Evolutionary conservation across 75 land plant genomes (phyloP).

Genomic region (Selaginella moellendorffii): DNA sequence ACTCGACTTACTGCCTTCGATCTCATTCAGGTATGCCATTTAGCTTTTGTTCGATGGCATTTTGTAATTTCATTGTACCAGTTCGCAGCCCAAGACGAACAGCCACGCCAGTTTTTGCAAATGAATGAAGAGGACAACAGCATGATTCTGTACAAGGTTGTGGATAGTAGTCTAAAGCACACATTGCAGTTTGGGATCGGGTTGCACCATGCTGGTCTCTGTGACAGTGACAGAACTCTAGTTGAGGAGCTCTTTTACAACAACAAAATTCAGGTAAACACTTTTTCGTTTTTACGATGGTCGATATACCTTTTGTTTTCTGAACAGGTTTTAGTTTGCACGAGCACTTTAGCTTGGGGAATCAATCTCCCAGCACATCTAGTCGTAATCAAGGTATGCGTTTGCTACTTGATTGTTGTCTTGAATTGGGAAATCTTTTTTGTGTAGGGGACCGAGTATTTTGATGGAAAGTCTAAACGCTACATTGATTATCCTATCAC

Average conservation of each 20-base stretch:
- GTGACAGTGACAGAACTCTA: slow-evolving; percentile 75
- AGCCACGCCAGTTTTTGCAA: slow-evolving; percentile 63
- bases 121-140: slow-evolving; percentile 64
- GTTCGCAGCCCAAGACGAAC: slow-evolving; percentile 93
- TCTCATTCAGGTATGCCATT: slow-evolving; percentile 69
- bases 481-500: slow-evolving; percentile 98
- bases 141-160: slow-evolving; percentile 67
- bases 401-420: not conserved
- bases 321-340: slow-evolving; percentile 67
- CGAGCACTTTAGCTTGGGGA: slow-evolving; percentile 98
- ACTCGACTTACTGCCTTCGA: slow-evolving; percentile 94
- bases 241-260: slow-evolving; percentile 92
- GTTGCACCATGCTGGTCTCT: slow-evolving; percentile 92
- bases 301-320: not conserved
- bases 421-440: too few relatives aligned
- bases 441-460: slow-evolving; percentile 81
- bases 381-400: slow-evolving; percentile 85
- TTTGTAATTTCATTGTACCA: slow-evolving; percentile 10
- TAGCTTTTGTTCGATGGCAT: too few relatives aligned
- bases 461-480: slow-evolving; percentile 88
- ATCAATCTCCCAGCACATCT: slow-evolving; percentile 96
- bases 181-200: slow-evolving; percentile 98
- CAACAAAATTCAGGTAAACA: slow-evolving; percentile 94
- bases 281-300: too few relatives aligned
- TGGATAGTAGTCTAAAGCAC: slow-evolving; percentile 71